Base-by-base conservation (phyloP, 306 rosid species). In the Prunus fruticosa region DNA sequence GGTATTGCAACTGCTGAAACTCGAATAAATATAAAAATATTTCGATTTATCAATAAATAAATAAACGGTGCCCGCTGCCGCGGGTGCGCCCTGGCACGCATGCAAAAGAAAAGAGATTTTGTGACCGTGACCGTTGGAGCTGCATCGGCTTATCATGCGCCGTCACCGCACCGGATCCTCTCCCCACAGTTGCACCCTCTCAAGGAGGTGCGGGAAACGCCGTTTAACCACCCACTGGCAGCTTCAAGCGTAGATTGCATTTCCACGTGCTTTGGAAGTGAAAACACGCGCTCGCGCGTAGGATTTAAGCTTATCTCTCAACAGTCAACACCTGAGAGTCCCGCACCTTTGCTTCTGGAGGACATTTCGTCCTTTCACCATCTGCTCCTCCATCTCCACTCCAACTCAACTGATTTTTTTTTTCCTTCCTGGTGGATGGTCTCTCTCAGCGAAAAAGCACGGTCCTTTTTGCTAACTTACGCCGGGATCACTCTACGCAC, bases 321-420 rank as follows among this genome's bases (percentile, higher is more conserved):
- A 60, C 65, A 60, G 19, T 43, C 41, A 15, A 20, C 45, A 53
- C 45, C 69, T 23, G 50, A 41, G 73, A 10, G 12, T 18, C 30
- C 67, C 28, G 43, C 4, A 23, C 10, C 72, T 76, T 51, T 69
- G 52, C 41, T 20, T 45, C 11, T 38, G 58, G 72, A 85, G 91
- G 91, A 67, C 72, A 9, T 5, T 82, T 83, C 47, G 89, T 87
- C 75, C 76, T 81, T 87, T 87, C 80, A 2, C 19, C 69, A 54
- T 28, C 76, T 11, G 5, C 78, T 58, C 69, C 57, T 56, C 43
- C 43, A 38, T 38, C 11, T 50, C 72, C 18, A 12, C 11, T 50
- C 72, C 18, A 12, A 28, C 32, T 41, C 67, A 14, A 57, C 43
- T 2, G 66, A 52, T 2, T 6, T 20, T 3, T 20, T 38, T 46